Evolutionary conservation across 2,329 filamentous ascomycete species (phyloP).

Genomic region (Fusarium phyllophilum): DNA sequence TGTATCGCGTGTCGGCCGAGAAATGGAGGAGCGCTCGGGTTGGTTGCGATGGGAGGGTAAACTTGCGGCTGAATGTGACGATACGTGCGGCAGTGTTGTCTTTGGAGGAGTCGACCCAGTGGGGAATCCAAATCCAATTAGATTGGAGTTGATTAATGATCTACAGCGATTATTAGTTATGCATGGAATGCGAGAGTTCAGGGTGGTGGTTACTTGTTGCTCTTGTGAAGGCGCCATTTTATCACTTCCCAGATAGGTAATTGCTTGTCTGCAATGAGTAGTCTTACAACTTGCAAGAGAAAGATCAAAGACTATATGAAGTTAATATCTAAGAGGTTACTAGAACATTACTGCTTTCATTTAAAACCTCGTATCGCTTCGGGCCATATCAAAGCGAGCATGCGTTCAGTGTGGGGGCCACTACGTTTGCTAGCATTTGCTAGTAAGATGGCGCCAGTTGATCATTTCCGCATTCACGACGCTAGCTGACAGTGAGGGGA

Average conservation of each 20-base stretch:
- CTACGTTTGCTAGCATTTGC: not conserved
- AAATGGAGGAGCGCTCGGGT: not conserved
- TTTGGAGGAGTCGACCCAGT: not conserved
- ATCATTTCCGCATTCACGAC: not conserved
- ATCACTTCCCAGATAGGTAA: rapidly evolving
- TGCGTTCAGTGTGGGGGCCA: not conserved
- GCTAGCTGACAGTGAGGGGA: not conserved
- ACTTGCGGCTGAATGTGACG: not conserved
- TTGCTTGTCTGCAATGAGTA: rapidly evolving
- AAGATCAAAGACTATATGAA: too few relatives aligned
- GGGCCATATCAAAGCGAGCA: not conserved
- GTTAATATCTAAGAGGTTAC: rapidly evolving
- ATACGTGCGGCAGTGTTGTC: not conserved
- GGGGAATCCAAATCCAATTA: not conserved
- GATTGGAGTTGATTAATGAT: not conserved
- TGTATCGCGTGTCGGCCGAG: not conserved
- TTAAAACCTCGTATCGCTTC: not conserved
- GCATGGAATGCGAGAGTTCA: rapidly evolving
- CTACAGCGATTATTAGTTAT: not conserved
- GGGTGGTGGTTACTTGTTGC: not conserved
- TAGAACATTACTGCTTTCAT: not conserved
- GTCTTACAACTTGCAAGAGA: not conserved
- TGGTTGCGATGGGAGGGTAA: not conserved
- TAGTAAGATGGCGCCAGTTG: rapidly evolving
- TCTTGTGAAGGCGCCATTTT: not conserved